A percentile compares a stretch with the other conserved stretches of the same genome.
Conservation (phyloP, 345 rosid genomes). For the Orychophragmus violaceus region DNA sequence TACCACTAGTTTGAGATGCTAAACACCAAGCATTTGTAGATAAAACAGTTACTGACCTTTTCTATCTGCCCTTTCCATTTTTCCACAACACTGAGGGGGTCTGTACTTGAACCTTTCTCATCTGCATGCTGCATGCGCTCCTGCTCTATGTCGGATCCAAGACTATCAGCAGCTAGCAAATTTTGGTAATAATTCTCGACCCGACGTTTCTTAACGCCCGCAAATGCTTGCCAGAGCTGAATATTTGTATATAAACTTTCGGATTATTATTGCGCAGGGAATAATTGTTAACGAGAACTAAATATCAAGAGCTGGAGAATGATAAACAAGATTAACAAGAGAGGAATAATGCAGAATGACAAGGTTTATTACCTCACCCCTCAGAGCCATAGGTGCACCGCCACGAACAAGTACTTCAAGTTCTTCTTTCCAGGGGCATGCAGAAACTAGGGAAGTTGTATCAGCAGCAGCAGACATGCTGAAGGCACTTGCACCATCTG, state of each 20-base stretch:
- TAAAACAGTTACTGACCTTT: constrained; percentile 16
- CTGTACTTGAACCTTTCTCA: constrained; percentile 32
- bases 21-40: background rate
- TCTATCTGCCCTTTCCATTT: constrained; percentile 32
- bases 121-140: constrained; percentile 22
- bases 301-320: background rate
- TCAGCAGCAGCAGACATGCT: constrained; percentile 27
- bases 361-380: constrained; percentile 81
- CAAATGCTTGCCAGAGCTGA: constrained; percentile 99
- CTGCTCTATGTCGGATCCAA: constrained; percentile 39
- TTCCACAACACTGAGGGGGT: constrained; percentile 36
- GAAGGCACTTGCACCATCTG: constrained; percentile 36
- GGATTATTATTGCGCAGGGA: constrained; percentile 5
- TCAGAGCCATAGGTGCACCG: constrained; percentile 92
- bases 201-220: constrained; percentile 75
- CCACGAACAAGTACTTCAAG: constrained; percentile 94
- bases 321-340: background rate
- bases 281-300: background rate
- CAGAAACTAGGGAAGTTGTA: constrained; percentile 35
- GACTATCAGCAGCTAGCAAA: constrained; percentile 55
- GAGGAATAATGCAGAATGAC: background rate
- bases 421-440: constrained; percentile 81
- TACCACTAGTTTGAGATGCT: background rate
- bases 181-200: constrained; percentile 72
- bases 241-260: constrained; percentile 26